Evolutionary conservation across 495 filamentous ascomycete species (phyloP).

Genomic region (Aspergillus saccharolyticus): DNA sequence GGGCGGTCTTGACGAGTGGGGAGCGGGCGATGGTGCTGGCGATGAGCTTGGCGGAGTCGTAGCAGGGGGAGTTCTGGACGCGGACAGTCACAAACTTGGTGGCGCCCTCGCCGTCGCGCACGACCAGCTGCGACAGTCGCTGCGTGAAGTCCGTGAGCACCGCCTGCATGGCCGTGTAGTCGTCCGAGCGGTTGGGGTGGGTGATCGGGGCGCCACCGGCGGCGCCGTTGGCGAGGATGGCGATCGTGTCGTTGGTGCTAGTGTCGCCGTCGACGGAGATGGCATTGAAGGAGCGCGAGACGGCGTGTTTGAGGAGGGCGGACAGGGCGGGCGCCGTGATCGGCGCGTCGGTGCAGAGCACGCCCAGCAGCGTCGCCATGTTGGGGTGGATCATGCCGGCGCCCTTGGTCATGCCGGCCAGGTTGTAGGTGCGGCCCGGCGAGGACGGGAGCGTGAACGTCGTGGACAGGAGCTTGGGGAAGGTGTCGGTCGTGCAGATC

Average conservation of each 20-base stretch:
- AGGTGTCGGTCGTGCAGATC: constrained; percentile 98
- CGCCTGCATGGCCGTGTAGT: constrained; percentile 60
- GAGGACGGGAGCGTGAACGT: constrained; percentile 83
- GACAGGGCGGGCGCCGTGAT: constrained; percentile 65
- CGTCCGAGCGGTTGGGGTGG: constrained; percentile 47
- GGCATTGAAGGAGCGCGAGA: constrained; percentile 87
- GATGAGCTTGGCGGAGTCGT: constrained; percentile 60
- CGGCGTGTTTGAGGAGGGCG: constrained; percentile 65
- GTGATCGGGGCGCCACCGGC: constrained; percentile 67
- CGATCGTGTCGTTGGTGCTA: constrained; percentile 93
- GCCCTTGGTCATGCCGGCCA: constrained; percentile 96
- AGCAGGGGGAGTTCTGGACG: constrained; percentile 67
- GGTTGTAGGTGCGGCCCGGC: constrained; percentile 62
- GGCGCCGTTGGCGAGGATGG: constrained; percentile 89
- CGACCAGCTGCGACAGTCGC: constrained; percentile 84
- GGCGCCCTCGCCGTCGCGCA: constrained; percentile 94
- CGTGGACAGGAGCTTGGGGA: constrained; percentile 88
- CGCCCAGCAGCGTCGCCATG: constrained; percentile 94
- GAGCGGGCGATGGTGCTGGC: constrained; percentile 89
- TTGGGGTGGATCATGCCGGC: constrained; percentile 99
- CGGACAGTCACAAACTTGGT: constrained; percentile 96
- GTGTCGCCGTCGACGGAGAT: constrained; percentile 97
- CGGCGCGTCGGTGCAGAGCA: constrained; percentile 89
- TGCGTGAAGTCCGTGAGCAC: constrained; percentile 73
- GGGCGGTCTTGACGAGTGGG: constrained; percentile 91